Conservation (phyloP, 1,284 basidiomycete genomes). For the Pascua sp. region DNA sequence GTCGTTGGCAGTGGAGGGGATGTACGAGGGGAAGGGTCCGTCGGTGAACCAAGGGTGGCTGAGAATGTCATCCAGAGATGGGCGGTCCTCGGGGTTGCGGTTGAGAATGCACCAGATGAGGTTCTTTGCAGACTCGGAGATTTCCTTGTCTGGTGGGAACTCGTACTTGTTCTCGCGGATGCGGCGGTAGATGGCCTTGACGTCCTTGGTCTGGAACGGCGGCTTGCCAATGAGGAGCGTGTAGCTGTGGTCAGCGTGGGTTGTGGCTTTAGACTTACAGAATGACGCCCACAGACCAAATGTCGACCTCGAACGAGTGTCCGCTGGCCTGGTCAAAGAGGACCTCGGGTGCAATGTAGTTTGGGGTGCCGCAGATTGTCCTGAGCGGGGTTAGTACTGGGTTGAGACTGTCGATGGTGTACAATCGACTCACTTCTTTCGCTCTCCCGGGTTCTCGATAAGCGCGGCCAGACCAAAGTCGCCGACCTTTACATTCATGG, state of each 20-base stretch:
- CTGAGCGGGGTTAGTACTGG: constrained; percentile 30
- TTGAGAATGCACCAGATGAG: constrained; percentile 85
- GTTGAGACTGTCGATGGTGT: background rate
- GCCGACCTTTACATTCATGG: constrained; percentile 95
- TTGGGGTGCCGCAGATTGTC: constrained; percentile 97
- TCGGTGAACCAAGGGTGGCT: constrained; percentile 79
- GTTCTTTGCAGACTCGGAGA: constrained; percentile 69
- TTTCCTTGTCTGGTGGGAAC: constrained; percentile 73
- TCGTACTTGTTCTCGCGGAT: constrained; percentile 93
- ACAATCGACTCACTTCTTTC: constrained; percentile 78
- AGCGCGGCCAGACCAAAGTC: constrained; percentile 96
- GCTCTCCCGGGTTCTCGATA: constrained; percentile 91
- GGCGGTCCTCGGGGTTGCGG: constrained; percentile 71
- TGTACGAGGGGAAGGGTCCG: constrained; percentile 74
- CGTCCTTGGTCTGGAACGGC: constrained; percentile 96
- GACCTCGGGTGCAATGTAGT: constrained; percentile 98
- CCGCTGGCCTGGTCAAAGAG: constrained; percentile 93
- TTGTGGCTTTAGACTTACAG: constrained; percentile 51
- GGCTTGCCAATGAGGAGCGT: constrained; percentile 90
- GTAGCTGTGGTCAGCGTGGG: constrained; percentile 54
- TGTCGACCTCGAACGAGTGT: constrained; percentile 96
- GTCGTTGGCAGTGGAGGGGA: constrained; percentile 75
- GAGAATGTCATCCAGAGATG: constrained; percentile 79
- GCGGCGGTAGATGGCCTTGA: constrained; percentile 91
- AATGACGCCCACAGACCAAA: constrained; percentile 97